Evolutionary conservation across 495 filamentous ascomycete genomes (phyloP).

Genomic region (Trichoderma orchidacearum): DNA sequence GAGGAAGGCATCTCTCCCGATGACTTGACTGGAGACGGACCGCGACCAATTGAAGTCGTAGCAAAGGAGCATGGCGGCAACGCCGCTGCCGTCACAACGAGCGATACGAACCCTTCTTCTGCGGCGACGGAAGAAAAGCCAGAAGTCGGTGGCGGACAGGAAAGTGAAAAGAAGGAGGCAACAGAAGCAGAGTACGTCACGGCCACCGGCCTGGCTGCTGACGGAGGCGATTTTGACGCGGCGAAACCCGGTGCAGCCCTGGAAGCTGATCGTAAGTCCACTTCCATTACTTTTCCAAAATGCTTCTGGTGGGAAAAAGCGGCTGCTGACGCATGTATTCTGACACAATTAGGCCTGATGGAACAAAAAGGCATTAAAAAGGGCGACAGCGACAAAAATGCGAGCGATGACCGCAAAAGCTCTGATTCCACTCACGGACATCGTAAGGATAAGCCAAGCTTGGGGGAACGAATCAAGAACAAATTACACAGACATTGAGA

Average conservation of each 20-base stretch:
- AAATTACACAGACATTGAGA: conserved; percentile 19
- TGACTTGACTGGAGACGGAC: conserved; percentile 17
- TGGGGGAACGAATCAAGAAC: conserved; percentile 33
- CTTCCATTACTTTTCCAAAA: neutral
- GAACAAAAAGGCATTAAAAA: conserved; percentile 27
- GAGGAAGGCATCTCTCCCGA: conserved; percentile 9
- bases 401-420: neutral
- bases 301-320: neutral
- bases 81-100: conserved; percentile 10
- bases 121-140: neutral
- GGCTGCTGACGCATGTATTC: neutral
- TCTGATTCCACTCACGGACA: neutral
- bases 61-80: conserved; percentile 29
- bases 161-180: conserved; percentile 1
- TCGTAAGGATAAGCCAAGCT: conserved; percentile 17
- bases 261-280: conserved; percentile 50
- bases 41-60: conserved; percentile 22
- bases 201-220: conserved; percentile 37
- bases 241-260: conserved; percentile 44
- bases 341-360: conserved; percentile 18
- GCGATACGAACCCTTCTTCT: neutral
- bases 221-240: conserved; percentile 57
- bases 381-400: neutral
- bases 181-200: conserved; percentile 29
- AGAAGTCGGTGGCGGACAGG: neutral